Percentiles rank a stretch among this genome's conserved stretches.
phyloP scores from a whole-genome alignment of 306 rosid genomes.

The Mimosa bimucronata region DNA sequence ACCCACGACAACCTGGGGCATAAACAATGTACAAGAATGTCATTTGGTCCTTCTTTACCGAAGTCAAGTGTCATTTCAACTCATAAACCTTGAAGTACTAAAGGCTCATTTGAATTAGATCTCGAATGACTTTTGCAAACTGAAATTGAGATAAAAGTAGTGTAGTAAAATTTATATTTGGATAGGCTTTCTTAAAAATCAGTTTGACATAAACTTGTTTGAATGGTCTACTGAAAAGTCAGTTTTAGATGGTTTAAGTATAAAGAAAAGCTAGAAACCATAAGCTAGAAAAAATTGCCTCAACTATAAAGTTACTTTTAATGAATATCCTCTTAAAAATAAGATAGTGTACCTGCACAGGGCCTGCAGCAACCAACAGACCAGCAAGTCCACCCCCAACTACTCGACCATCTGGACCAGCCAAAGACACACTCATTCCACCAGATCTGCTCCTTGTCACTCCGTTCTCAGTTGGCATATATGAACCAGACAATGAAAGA shows the following conservation, averaged over 20 bases:
- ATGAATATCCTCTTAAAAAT: conserved; percentile 11
- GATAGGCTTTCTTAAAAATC: no score
- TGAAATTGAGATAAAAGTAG: no score
- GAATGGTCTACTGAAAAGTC: no score
- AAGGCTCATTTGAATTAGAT: no score
- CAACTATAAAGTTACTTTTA: neutral
- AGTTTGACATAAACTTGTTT: no score
- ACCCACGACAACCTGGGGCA: conserved; percentile 71
- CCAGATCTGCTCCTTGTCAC: conserved; percentile 82
- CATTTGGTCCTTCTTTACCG: neutral
- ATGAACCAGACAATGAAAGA: conserved; percentile 88
- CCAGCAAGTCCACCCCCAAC: conserved; percentile 95
- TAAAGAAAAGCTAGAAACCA: no score
- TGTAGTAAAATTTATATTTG: no score
- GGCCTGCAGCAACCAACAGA: conserved; percentile 84
- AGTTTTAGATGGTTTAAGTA: no score
- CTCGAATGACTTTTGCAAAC: no score
- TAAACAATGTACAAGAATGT: conserved; percentile 22
- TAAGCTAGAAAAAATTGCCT: no score
- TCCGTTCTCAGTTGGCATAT: conserved; percentile 78
- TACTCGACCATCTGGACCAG: conserved; percentile 91
- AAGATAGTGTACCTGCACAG: conserved; percentile 73
- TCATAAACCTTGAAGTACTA: neutral
- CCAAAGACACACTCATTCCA: conserved; percentile 92
- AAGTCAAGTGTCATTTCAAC: neutral